Evolutionary conservation across 225 moss, liverwort and hornwort genomes (phyloP).

Genomic region (Sphagnum tenellum): DNA sequence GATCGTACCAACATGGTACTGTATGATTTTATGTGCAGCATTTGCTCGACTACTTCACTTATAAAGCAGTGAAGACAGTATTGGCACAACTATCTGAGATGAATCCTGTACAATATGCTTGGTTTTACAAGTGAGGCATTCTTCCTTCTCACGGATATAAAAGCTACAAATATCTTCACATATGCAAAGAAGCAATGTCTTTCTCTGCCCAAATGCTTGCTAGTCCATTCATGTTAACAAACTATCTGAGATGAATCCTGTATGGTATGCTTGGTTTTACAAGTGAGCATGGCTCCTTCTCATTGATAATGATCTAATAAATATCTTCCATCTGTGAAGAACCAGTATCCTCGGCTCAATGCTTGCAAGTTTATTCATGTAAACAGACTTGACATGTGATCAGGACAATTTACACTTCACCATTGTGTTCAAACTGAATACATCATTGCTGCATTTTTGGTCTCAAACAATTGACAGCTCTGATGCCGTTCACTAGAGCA

Average conservation of each 20-base stretch:
- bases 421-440: no score
- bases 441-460: no score
- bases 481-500: no score
- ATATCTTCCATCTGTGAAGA: no score
- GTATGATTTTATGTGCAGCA: conserved; percentile 44
- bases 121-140: conserved; percentile 80
- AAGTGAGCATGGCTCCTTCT: neutral
- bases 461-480: no score
- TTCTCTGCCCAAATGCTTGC: neutral
- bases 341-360: no score
- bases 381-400: no score
- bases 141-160: no score
- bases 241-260: conserved; percentile 91
- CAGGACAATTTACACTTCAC: no score
- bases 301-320: neutral
- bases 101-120: conserved; percentile 87
- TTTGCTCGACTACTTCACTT: conserved; percentile 87
- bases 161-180: no score
- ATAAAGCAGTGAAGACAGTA: conserved; percentile 90
- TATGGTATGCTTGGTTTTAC: conserved; percentile 14
- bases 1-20: neutral
- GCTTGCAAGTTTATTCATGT: no score
- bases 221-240: conserved; percentile 13
- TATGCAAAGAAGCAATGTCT: neutral
- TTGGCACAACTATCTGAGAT: conserved; percentile 91